phyloP scores from a whole-genome alignment of 2,329 filamentous ascomycete genomes.

The Colletotrichum zoysiae region DNA sequence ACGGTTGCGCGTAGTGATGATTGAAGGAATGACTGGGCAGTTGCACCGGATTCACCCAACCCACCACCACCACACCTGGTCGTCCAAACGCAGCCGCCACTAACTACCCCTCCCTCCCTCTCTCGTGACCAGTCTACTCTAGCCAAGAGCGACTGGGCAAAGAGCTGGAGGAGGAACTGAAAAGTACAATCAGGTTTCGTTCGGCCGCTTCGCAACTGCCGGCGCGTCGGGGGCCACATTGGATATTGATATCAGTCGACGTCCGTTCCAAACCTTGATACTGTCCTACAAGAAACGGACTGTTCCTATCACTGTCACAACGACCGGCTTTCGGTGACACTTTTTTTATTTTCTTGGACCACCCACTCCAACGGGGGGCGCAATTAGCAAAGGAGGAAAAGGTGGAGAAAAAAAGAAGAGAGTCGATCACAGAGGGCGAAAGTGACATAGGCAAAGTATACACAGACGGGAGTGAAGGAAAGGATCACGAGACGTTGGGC shows the following conservation, averaged over 20 bases:
- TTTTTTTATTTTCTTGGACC: not conserved
- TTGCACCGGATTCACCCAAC: slow-evolving; percentile 35
- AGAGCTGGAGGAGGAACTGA: not conserved
- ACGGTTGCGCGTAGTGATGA: slow-evolving; percentile 14
- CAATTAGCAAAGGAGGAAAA: not conserved
- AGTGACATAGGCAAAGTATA: not conserved
- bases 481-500: not conserved
- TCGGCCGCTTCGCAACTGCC: slow-evolving; percentile 11
- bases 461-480: not conserved
- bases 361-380: not conserved
- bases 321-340: not conserved
- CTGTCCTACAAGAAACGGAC: slow-evolving; percentile 1
- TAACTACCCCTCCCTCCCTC: not conserved
- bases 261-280: not conserved
- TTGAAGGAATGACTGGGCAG: slow-evolving; percentile 28
- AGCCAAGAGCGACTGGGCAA: not conserved
- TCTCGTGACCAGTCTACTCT: not conserved
- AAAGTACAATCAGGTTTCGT: slow-evolving; percentile 32
- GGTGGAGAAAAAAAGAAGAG: not conserved
- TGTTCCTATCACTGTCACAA: not conserved
- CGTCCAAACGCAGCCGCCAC: not conserved
- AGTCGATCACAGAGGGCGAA: not conserved
- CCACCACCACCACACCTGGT: slow-evolving; percentile 29
- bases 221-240: not conserved
- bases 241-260: not conserved